A percentile compares a stretch with the other conserved stretches of the same genome.
Conservation (phyloP, 768 basidiomycete species). For the Lactarius pseudohatsudake region DNA sequence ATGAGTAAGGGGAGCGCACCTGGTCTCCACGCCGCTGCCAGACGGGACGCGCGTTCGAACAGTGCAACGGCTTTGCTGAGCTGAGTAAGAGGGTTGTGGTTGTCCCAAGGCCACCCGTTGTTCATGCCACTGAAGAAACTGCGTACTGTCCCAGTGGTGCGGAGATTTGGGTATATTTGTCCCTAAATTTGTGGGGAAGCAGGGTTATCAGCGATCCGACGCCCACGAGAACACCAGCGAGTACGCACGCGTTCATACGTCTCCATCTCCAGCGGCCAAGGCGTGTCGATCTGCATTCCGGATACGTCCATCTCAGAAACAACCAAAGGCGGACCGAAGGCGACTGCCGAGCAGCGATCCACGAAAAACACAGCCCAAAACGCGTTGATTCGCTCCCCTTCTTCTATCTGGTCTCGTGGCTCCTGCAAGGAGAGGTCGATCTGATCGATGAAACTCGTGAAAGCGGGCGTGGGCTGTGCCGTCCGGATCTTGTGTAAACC, state of each 20-base stretch:
- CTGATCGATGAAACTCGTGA: slow-evolving; percentile 26
- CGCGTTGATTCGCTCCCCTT: slow-evolving; percentile 63
- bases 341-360: slow-evolving; percentile 56
- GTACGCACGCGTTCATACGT: slow-evolving; percentile 36
- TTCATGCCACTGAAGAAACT: slow-evolving; percentile 45
- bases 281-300: slow-evolving; percentile 39
- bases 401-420: slow-evolving; percentile 49
- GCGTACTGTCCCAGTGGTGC: slow-evolving; percentile 49
- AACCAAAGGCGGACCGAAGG: slow-evolving; percentile 51
- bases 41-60: slow-evolving; percentile 55
- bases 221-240: not conserved
- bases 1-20: slow-evolving; percentile 29
- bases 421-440: slow-evolving; percentile 38
- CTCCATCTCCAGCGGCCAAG: slow-evolving; percentile 41
- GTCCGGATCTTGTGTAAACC: slow-evolving; percentile 34
- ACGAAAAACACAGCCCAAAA: slow-evolving; percentile 64
- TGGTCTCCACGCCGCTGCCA: slow-evolving; percentile 43
- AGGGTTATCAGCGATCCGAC: slow-evolving; percentile 37
- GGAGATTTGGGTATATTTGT: slow-evolving; percentile 44
- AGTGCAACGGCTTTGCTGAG: slow-evolving; percentile 56
- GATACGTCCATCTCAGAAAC: slow-evolving; percentile 54
- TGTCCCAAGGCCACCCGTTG: slow-evolving; percentile 37
- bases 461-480: slow-evolving; percentile 23
- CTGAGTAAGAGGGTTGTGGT: slow-evolving; percentile 42
- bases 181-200: slow-evolving; percentile 38